Conservation (phyloP, 768 basidiomycete species). For the Punctularia strigosozonata region DNA sequence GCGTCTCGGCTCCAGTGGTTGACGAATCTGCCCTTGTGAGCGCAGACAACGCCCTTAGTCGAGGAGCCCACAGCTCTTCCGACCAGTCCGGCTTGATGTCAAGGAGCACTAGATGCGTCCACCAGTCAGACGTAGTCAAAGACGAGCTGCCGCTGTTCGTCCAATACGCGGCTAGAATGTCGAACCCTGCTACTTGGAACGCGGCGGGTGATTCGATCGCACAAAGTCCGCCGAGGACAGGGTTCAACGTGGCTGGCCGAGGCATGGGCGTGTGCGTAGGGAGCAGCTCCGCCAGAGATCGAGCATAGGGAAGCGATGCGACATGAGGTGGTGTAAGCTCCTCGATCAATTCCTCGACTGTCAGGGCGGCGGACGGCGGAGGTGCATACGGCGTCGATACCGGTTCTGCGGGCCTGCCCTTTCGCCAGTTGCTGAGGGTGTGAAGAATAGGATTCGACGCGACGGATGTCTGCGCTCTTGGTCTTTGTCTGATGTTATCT, state of each 20-base stretch:
- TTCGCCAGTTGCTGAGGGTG: too few species aligned
- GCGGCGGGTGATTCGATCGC: slow-evolving; percentile 36
- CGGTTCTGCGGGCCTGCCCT: too few species aligned
- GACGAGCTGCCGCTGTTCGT: slow-evolving; percentile 39
- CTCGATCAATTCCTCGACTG: slow-evolving; percentile 36
- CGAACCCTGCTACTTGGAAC: slow-evolving; percentile 58
- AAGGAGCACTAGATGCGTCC: slow-evolving; percentile 57
- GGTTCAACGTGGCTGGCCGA: slow-evolving; percentile 36
- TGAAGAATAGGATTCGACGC: too few species aligned
- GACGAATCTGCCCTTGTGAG: slow-evolving; percentile 51
- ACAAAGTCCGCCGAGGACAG: slow-evolving; percentile 53
- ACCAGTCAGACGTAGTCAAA: slow-evolving; percentile 43
- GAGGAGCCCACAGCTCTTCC: slow-evolving; percentile 58
- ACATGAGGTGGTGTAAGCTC: slow-evolving; percentile 40
- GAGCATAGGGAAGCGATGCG: slow-evolving; percentile 55
- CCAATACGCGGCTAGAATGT: slow-evolving; percentile 60
- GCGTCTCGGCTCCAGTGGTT: slow-evolving; percentile 51
- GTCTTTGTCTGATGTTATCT: too few species aligned
- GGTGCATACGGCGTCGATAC: slow-evolving; percentile 20
- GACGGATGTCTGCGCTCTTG: too few species aligned
- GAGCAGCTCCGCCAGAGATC: slow-evolving; percentile 41
- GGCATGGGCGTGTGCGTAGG: slow-evolving; percentile 41
- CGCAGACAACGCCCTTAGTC: slow-evolving; percentile 55
- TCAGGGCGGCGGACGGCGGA: slow-evolving; percentile 12
- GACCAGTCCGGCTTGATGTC: slow-evolving; percentile 37